Conservation (phyloP, 2,329 filamentous ascomycete species). For the Claviceps humidiphila region DNA sequence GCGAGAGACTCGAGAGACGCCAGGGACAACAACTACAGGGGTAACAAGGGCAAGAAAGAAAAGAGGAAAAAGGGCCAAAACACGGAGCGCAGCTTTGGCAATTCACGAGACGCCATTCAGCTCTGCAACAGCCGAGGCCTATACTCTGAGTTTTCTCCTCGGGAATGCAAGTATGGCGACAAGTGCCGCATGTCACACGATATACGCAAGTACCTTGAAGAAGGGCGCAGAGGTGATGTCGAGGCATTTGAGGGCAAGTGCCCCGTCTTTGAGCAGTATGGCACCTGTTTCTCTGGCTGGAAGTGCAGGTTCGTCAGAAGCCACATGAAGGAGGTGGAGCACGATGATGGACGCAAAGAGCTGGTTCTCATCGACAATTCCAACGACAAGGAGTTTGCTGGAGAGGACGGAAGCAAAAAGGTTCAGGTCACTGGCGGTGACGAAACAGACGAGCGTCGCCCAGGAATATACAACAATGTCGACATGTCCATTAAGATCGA, state of each 20-base stretch:
- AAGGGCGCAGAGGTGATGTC: slow-evolving; percentile 71
- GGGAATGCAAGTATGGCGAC: slow-evolving; percentile 63
- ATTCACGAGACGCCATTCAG: slow-evolving; percentile 60
- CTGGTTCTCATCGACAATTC: slow-evolving; percentile 50
- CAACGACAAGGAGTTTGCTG: slow-evolving; percentile 6
- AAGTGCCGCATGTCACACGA: slow-evolving; percentile 75
- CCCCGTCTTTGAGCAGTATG: slow-evolving; percentile 64
- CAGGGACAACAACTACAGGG: slow-evolving; percentile 30
- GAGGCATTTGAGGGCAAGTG: slow-evolving; percentile 65
- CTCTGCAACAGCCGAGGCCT: slow-evolving; percentile 65
- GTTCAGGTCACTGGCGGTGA: slow-evolving; percentile 15
- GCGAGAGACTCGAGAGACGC: slow-evolving; percentile 40
- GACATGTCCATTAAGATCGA: slow-evolving; percentile 56
- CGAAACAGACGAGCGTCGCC: slow-evolving; percentile 33
- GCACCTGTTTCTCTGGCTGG: slow-evolving; percentile 75
- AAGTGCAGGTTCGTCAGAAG: slow-evolving; percentile 84
- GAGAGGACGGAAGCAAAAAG: slow-evolving; percentile 2
- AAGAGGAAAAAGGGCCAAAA: slow-evolving; percentile 57
- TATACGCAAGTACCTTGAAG: slow-evolving; percentile 68
- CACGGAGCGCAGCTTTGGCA: slow-evolving; percentile 67
- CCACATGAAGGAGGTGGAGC: slow-evolving; percentile 70
- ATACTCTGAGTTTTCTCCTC: slow-evolving; percentile 68
- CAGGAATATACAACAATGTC: slow-evolving; percentile 65
- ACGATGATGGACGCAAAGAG: slow-evolving; percentile 70
- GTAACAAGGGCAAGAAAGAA: slow-evolving; percentile 28